Evolutionary conservation across 169 alveolate genomes (phyloP), one percentile per base, ranked within the genome.

Genomic region (Eimeria zaria): DNA sequence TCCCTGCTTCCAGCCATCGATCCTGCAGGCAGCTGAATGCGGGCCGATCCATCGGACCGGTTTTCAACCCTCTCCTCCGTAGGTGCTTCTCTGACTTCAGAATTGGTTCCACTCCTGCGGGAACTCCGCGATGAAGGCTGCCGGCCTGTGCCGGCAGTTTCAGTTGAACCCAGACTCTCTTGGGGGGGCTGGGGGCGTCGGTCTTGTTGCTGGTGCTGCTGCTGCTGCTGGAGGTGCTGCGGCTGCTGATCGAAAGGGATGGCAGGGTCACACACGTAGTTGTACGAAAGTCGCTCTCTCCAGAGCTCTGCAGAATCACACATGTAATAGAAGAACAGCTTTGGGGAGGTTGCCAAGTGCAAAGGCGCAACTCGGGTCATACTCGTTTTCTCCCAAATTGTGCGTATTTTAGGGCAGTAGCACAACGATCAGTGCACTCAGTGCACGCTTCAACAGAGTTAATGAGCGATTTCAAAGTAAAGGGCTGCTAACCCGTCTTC

Each of bases 261-360:
- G 6, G 93, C 81, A 62, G 93, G 93, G 93, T 87, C 93, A 83
- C 93, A 58, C 83, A 87, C 93, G 62, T 87, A 87, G 62, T 69
- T 87, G 93, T 87, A 87, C n/a, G 93, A 87, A 22, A 87, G 64
- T 12, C 93, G 78, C 60, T 87, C 93, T 39, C 93, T 87, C 93
- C 93, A 87, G 16, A 87, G 81, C 81, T 87, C 93, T 87, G 93
- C 78, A 87, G n/a, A 39, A 60, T 44, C 91, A 55, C 74, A 9
- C 20, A 44, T 46, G 27, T 48, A 36, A 30, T 7, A 76, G 7
- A n/a, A 9, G 62, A 24, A 36, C 60, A 11, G 62, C 39, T 44
- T 18, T 76, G 16, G 44, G 53, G 22, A 12, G 33, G 78, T 7
- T 64, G 2, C 41, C 41, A 62, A 24, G n/a, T 3, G 53, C 33